Evolutionary conservation across 768 basidiomycete species (phyloP).

Genomic region (Trametes elegans): DNA sequence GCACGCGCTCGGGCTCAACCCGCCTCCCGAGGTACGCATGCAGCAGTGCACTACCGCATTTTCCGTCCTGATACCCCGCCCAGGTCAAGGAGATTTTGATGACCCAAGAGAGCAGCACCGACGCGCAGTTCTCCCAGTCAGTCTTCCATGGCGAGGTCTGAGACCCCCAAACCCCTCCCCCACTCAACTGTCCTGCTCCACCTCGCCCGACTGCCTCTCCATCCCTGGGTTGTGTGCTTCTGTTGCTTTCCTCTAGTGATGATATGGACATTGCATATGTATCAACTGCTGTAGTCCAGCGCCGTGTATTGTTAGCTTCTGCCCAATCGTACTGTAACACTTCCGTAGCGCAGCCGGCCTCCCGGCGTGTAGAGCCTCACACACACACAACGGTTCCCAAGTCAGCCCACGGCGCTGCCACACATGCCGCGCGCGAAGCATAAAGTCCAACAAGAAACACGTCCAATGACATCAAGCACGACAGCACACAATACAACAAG

Average conservation of each 20-base stretch:
- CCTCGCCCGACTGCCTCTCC: too few relatives aligned
- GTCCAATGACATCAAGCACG: background rate
- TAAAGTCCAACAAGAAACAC: too few relatives aligned
- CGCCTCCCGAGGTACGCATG: slow-evolving; percentile 67
- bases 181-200: too few relatives aligned
- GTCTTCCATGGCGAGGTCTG: slow-evolving; percentile 44
- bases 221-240: too few relatives aligned
- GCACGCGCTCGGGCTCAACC: slow-evolving; percentile 69
- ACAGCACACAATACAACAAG: background rate
- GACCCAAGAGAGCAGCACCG: slow-evolving; percentile 60
- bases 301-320: background rate
- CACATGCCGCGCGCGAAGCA: too few relatives aligned
- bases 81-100: slow-evolving; percentile 79
- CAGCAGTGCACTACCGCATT: too few relatives aligned
- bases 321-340: background rate
- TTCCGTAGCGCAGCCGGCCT: background rate
- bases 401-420: too few relatives aligned
- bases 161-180: background rate
- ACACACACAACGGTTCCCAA: too few relatives aligned
- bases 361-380: background rate
- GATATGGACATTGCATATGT: background rate
- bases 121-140: slow-evolving; percentile 53
- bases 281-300: background rate
- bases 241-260: background rate
- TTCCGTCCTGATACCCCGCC: background rate